Evolutionary conservation across 2,329 filamentous ascomycete genomes (phyloP).

Genomic region (Aspergillus sp.): DNA sequence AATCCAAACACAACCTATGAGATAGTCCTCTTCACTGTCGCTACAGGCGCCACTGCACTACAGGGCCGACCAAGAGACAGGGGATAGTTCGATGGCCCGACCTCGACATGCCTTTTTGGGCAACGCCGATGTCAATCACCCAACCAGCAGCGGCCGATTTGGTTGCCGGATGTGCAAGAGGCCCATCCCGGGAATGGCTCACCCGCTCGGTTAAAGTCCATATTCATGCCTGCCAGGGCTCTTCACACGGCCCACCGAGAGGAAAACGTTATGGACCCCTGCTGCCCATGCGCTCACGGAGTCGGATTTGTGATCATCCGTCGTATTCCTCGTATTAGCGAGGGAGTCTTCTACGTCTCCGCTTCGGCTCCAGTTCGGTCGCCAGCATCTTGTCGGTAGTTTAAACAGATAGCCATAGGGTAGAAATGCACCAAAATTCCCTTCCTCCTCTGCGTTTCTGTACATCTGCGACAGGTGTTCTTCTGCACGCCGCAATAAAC

Average conservation of each 20-base stretch:
- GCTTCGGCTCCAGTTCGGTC: not conserved
- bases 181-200: not conserved
- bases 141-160: not conserved
- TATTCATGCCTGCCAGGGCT: not conserved
- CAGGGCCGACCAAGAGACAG: too few species aligned
- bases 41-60: too few species aligned
- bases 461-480: not conserved
- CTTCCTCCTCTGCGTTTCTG: too few species aligned
- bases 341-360: not conserved
- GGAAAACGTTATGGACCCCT: not conserved
- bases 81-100: too few species aligned
- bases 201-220: not conserved
- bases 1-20: too few species aligned
- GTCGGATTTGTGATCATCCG: not conserved
- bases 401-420: too few species aligned
- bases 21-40: too few species aligned
- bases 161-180: not conserved
- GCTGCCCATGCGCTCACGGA: not conserved
- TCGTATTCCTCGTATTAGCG: constrained; percentile 12
- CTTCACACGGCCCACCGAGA: not conserved
- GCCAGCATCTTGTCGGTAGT: too few species aligned
- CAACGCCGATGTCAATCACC: not conserved
- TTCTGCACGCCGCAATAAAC: not conserved
- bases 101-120: not conserved
- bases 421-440: too few species aligned